Evolutionary conservation across 2,329 filamentous ascomycete genomes (phyloP).

Genomic region (Aspergillus tanneri): DNA sequence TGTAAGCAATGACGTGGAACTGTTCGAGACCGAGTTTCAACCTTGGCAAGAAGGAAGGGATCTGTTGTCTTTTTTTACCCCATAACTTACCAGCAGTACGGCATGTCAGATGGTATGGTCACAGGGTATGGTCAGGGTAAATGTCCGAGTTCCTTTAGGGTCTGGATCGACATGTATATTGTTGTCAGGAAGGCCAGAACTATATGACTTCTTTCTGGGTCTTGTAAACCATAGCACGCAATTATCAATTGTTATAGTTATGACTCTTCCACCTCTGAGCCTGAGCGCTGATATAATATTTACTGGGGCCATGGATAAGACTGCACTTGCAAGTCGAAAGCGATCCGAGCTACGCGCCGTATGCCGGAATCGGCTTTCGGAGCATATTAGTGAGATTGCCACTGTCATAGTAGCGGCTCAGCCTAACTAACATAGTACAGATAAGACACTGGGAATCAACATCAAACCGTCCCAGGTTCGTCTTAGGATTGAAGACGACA

Average conservation of each 20-base stretch:
- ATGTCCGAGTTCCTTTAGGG: too few species aligned
- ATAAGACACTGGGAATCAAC: conserved; percentile 11
- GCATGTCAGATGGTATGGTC: neutral
- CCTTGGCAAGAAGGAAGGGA: conserved; percentile 16
- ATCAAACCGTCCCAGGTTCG: conserved; percentile 13
- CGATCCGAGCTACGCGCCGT: neutral
- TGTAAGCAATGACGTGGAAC: conserved; percentile 14
- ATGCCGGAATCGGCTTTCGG: conserved; percentile 2
- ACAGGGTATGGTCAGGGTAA: neutral
- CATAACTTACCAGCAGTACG: conserved; percentile 3
- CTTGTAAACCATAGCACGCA: too few species aligned
- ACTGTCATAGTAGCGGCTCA: conserved; percentile 1
- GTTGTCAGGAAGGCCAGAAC: too few species aligned
- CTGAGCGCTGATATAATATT: neutral
- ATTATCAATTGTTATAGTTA: too few species aligned
- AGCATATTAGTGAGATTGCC: conserved; percentile 10
- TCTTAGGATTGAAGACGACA: conserved; percentile 8
- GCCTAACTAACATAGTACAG: neutral
- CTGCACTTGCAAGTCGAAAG: conserved; percentile 4
- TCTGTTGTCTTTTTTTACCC: conserved; percentile 10
- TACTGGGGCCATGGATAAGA: neutral
- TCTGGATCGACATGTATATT: too few species aligned
- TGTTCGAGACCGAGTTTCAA: conserved; percentile 25
- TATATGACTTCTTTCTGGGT: too few species aligned
- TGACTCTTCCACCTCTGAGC: too few species aligned